A percentile compares a stretch with the other conserved stretches of the same genome.
Evolutionary conservation across 2,329 filamentous ascomycete genomes (phyloP).

Genomic region (Aspergillus pseudonomiae): DNA sequence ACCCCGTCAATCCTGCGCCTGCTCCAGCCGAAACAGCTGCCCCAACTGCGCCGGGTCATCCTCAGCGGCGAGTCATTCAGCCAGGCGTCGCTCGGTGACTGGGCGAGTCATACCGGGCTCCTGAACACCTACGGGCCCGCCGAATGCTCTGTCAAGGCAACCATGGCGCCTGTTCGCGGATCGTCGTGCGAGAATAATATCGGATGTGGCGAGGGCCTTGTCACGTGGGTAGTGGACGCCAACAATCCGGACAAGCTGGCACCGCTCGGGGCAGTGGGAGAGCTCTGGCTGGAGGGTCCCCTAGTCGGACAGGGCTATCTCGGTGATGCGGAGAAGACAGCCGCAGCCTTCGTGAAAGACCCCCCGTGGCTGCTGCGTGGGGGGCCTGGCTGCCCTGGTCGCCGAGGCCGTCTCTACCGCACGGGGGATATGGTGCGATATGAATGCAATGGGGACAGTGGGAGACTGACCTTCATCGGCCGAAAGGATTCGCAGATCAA

Average conservation of each 20-base stretch:
- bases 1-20: no score
- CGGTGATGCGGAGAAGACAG: background rate
- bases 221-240: background rate
- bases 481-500: slow-evolving; percentile 7
- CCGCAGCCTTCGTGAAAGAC: no score
- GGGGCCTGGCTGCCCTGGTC: background rate
- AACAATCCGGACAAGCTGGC: no score
- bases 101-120: background rate
- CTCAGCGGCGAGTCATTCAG: slow-evolving; percentile 5
- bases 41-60: slow-evolving; percentile 26
- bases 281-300: no score
- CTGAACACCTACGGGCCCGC: background rate
- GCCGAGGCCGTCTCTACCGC: background rate
- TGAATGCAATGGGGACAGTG: background rate
- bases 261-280: no score
- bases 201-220: no score
- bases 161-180: no score
- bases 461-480: background rate
- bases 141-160: background rate
- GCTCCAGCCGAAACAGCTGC: no score
- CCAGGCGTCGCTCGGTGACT: background rate
- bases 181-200: no score
- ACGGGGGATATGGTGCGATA: slow-evolving; percentile 5
- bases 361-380: no score
- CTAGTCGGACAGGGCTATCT: no score